A percentile compares a stretch with the other conserved stretches of the same genome.
Evolutionary conservation across 805 yeast species (phyloP).

Genomic region (Yamadazyma philogaea): DNA sequence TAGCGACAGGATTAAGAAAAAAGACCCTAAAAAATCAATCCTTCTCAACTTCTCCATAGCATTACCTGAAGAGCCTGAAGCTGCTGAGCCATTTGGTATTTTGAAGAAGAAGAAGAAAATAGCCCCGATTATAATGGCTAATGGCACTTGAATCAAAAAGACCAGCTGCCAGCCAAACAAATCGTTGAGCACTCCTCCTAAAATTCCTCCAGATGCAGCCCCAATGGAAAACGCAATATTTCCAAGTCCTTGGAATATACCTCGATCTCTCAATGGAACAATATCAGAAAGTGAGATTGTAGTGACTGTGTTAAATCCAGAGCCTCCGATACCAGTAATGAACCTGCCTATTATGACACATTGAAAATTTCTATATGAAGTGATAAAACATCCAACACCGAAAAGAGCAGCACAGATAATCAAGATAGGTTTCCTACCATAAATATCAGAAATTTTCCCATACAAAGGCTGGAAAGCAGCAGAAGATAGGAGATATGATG

Average conservation of each 20-base stretch:
- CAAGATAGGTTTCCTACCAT: slow-evolving; percentile 58
- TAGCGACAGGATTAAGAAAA: slow-evolving; percentile 55
- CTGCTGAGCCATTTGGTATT: slow-evolving; percentile 55
- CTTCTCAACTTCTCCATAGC: slow-evolving; percentile 49
- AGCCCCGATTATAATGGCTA: slow-evolving; percentile 41
- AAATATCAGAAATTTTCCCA: slow-evolving; percentile 69
- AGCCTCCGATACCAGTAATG: slow-evolving; percentile 88
- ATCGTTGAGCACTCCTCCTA: slow-evolving; percentile 56
- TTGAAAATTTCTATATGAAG: slow-evolving; percentile 49
- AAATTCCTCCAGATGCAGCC: slow-evolving; percentile 42
- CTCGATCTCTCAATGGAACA: slow-evolving; percentile 72
- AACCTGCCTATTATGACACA: slow-evolving; percentile 59
- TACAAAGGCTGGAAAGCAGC: slow-evolving; percentile 73
- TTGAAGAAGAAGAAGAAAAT: slow-evolving; percentile 37
- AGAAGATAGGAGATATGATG: slow-evolving; percentile 63
- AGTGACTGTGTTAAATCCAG: slow-evolving; percentile 73
- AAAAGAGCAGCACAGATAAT: slow-evolving; percentile 54
- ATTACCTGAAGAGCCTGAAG: slow-evolving; percentile 49
- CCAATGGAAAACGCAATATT: slow-evolving; percentile 78
- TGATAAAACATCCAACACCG: slow-evolving; percentile 52
- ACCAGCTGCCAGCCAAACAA: slow-evolving; percentile 50
- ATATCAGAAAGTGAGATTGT: slow-evolving; percentile 76
- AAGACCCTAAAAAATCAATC: slow-evolving; percentile 67
- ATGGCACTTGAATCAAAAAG: slow-evolving; percentile 39
- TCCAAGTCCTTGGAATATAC: slow-evolving; percentile 78